A percentile compares a stretch with the other conserved stretches of the same genome.
These are phyloP conservation scores for Allium cepa DNA, from an alignment of 106 monocot genomes.

Conservation along the genomic window DNA sequence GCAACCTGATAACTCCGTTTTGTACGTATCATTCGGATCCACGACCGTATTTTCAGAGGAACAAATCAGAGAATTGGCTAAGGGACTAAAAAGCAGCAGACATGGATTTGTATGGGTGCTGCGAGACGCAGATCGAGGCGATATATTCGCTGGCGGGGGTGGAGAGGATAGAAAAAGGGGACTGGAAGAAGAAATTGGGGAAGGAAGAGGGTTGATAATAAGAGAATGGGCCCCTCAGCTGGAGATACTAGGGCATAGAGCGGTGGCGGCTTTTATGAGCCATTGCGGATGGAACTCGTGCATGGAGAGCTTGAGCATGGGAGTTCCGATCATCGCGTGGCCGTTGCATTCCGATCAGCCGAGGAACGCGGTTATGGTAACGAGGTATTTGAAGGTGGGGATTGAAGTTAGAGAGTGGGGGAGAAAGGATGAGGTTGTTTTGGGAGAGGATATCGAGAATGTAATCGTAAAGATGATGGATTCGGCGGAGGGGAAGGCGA, in stretches of 20 bases:
- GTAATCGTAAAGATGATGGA: slow-evolving; percentile 2
- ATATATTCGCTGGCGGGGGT: neutral
- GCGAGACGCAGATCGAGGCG: slow-evolving; percentile 10
- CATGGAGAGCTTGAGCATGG: slow-evolving; percentile 35
- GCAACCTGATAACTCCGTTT: slow-evolving; percentile 28
- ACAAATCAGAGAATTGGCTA: slow-evolving; percentile 31
- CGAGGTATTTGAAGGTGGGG: neutral
- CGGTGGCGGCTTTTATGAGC: slow-evolving; percentile 39
- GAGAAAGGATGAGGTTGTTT: neutral
- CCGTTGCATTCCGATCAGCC: slow-evolving; percentile 20
- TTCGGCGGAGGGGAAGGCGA: slow-evolving; percentile 2
- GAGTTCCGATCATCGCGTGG: slow-evolving; percentile 21
- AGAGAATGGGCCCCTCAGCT: slow-evolving; percentile 21
- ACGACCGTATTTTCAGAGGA: slow-evolving; percentile 17
- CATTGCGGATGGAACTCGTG: slow-evolving; percentile 63
- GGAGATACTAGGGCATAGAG: slow-evolving; percentile 18
- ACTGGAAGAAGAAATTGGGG: neutral
- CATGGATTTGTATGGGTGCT: slow-evolving; percentile 52
- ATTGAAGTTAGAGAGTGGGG: neutral
- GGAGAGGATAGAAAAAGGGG: slow-evolving; percentile 1
- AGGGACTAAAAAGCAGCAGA: slow-evolving; percentile 20
- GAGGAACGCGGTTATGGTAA: slow-evolving; percentile 5
- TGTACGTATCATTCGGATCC: slow-evolving; percentile 39
- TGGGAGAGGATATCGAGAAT: neutral
- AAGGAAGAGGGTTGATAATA: slow-evolving; percentile 1